Evolutionary conservation across 78 protist genomes (phyloP), one percentile per base, ranked within the genome.

Genomic region (Guillardia theta): DNA sequence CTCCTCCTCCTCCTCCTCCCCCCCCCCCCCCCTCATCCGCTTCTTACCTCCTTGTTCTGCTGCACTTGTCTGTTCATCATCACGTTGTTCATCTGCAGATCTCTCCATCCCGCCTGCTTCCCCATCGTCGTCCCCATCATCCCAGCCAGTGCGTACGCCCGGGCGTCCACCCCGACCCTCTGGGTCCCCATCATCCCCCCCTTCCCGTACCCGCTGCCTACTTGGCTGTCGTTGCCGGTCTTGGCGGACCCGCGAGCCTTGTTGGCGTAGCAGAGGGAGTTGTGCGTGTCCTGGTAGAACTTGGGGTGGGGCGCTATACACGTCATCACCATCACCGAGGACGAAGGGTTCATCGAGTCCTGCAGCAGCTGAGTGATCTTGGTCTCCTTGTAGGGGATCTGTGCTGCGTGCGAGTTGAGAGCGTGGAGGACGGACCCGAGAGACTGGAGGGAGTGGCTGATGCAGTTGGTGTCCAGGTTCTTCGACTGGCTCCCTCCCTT

Each of bases 271-370:
- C 47, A 37, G 39, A 70, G 44, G 39, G 87, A 37, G 39, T 37
- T 10, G 9, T 22, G 87, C 87, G 87, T 70, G 45, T 70, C 87
- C 45, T 27, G 87, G 87, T 36, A 70, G 87, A 70, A 36, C 87
- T 70, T 70, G 87, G 87, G 87, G 87, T 70, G 87, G 87, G 87
- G 87, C 87, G 87, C 87, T 37, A 70, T 24, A 43, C 87, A 70
- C 47, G 22, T 36, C 22, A 70, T 22, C 87, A 70, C 37, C 3
- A 27, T 27, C 33, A 27, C 41, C 87, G 30, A 70, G 87, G 33
- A 4, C 45, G 87, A 4, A 3, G 87, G 47, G 45, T 12, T 43
- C 41, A 70, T 37, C 30, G 87, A 70, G 87, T 70, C 87, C 41
- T 27, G 45, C 30, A 70, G 87, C 47, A 70, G 39, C 5, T 43